These are phyloP conservation scores for Exsudoporus frostii DNA, from an alignment of 768 basidiomycete genomes.

Conservation along the genomic window DNA sequence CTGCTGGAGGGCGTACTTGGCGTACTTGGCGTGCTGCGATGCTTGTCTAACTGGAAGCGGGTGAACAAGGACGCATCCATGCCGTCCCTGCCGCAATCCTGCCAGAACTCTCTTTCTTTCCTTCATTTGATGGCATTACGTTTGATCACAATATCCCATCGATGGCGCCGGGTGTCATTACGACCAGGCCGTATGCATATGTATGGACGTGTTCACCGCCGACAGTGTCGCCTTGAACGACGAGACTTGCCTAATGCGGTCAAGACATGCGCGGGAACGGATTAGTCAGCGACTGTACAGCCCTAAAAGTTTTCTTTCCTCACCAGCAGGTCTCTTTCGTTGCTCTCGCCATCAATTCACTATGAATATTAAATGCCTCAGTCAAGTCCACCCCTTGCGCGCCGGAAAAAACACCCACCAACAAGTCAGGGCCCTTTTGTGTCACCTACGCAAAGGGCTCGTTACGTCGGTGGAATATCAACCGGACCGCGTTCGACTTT, in stretches of 20 bases:
- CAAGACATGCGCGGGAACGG: constrained; percentile 14
- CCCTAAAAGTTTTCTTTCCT: not conserved
- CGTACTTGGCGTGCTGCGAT: not conserved
- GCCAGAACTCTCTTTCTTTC: not conserved
- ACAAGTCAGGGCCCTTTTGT: constrained; percentile 62
- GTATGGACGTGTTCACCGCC: not conserved
- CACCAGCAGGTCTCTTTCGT: too few relatives aligned
- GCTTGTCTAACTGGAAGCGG: not conserved
- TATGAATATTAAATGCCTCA: not conserved
- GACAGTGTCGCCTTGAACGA: constrained; percentile 20
- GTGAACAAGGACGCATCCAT: not conserved
- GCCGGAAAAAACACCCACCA: too few relatives aligned
- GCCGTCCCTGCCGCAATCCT: not conserved
- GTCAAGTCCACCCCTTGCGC: too few relatives aligned
- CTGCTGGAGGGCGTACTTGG: not conserved
- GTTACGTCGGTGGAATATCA: constrained; percentile 74
- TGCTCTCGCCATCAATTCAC: not conserved
- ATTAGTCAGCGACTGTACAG: constrained; percentile 25
- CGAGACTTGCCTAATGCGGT: constrained; percentile 21
- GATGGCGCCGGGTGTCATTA: not conserved
- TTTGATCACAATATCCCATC: not conserved
- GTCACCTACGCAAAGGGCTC: constrained; percentile 48
- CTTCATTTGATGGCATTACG: not conserved
- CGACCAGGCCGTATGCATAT: too few relatives aligned
- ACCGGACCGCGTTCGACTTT: constrained; percentile 37